Evolutionary conservation across 1,139 yeast genomes (phyloP).

Genomic region (Lodderomyces beijingensis): DNA sequence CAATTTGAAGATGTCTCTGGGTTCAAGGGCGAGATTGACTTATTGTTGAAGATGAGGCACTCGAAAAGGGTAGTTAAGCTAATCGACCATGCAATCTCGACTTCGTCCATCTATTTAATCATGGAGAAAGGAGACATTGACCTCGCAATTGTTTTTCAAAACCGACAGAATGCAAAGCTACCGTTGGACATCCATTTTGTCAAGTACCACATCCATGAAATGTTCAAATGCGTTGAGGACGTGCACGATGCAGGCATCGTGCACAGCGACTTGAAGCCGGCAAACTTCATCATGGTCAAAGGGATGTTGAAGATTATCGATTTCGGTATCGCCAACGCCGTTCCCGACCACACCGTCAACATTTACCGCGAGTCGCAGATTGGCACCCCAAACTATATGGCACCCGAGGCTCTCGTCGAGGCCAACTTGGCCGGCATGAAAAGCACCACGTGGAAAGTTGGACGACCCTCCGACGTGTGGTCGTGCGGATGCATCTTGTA

Average conservation of each 20-base stretch:
- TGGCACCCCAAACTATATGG: constrained; percentile 98
- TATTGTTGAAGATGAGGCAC: constrained; percentile 56
- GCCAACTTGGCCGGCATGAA: constrained; percentile 32
- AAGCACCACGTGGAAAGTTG: constrained; percentile 73
- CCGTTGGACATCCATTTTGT: constrained; percentile 76
- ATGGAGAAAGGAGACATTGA: constrained; percentile 98
- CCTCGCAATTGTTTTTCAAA: constrained; percentile 73
- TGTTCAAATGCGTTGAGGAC: constrained; percentile 78
- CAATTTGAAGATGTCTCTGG: constrained; percentile 76
- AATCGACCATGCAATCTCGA: constrained; percentile 66
- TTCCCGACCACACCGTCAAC: constrained; percentile 89
- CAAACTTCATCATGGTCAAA: constrained; percentile 82
- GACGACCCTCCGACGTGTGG: constrained; percentile 96
- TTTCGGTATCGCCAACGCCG: constrained; percentile 93
- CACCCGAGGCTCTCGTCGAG: constrained; percentile 88
- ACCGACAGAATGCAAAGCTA: constrained; percentile 38
- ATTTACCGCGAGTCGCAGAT: constrained; percentile 87
- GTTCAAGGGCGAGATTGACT: constrained; percentile 85
- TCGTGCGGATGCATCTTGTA: constrained; percentile 95
- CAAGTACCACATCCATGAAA: constrained; percentile 74
- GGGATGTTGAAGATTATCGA: constrained; percentile 87
- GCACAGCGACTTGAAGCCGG: constrained; percentile 94
- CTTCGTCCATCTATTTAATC: constrained; percentile 63
- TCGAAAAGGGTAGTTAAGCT: constrained; percentile 75
- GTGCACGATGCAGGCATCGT: constrained; percentile 88